These are phyloP conservation scores for Selaginella moellendorffii DNA, from an alignment of 75 land plant genomes.

Conservation along the genomic window DNA sequence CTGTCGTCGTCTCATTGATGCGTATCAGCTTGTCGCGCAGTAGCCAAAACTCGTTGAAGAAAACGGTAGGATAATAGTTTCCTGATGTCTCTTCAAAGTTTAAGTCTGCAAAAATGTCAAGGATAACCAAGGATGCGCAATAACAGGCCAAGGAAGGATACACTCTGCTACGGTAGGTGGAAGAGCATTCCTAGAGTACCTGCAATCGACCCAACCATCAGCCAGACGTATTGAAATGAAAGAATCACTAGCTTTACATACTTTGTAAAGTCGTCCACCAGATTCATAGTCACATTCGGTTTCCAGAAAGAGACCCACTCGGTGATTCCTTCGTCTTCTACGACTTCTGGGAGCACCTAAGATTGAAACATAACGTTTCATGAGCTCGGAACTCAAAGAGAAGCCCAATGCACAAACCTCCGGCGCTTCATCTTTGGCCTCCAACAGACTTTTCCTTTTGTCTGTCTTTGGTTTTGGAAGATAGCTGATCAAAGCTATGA, in stretches of 20 bases:
- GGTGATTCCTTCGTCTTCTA: constrained; percentile 17
- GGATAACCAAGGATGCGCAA: constrained; percentile 1
- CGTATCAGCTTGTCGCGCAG: constrained; percentile 75
- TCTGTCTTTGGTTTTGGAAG: constrained; percentile 74
- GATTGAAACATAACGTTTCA: neutral
- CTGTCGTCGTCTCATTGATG: constrained; percentile 69
- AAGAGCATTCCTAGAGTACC: neutral
- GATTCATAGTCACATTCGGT: constrained; percentile 86
- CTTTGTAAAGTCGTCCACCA: constrained; percentile 89
- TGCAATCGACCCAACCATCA: neutral
- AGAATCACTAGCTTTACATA: too few relatives aligned
- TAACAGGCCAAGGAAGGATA: neutral
- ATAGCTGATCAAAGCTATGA: constrained; percentile 61
- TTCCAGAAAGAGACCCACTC: constrained; percentile 89
- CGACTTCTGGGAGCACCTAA: neutral
- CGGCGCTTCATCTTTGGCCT: constrained; percentile 18
- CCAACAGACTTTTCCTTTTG: constrained; percentile 55
- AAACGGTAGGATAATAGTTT: constrained; percentile 78
- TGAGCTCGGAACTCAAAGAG: neutral
- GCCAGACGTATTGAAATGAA: too few relatives aligned
- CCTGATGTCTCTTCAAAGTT: constrained; percentile 41
- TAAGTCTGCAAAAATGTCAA: constrained; percentile 44
- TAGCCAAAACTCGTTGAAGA: constrained; percentile 94
- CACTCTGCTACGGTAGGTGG: neutral
- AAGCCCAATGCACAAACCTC: neutral